Evolutionary conservation across 2,329 filamentous ascomycete genomes (phyloP), one percentile per base, ranked within the genome.

Genomic region (Sporothrix phasma): DNA sequence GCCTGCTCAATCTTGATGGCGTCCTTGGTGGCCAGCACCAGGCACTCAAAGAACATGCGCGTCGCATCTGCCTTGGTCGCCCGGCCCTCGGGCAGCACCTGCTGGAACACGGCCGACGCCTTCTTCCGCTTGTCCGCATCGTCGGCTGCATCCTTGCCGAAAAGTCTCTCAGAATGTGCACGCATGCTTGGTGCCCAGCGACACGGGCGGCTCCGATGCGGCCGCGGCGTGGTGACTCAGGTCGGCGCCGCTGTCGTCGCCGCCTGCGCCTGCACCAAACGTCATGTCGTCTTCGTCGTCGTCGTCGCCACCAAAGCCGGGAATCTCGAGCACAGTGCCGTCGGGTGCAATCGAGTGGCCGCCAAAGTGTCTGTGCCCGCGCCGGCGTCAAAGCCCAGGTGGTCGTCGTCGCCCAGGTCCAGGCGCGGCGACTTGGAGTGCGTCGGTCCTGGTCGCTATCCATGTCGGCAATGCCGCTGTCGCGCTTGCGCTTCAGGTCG

Each of bases 31-130:
- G 93, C 94, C 54, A 99, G 82, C 3, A 99, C 94, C 26, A 99
- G 81, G 63, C 94, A 88, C 77, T 99, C 94, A 71, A 99, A 99
- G 79, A 99, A 99, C 92, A 99, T 97, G 81, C 97, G 97, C 49
- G 94, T 99, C 0, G 94, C 94, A 71, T 97, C 94, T 8, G 89
- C 88, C 75, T 90, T 90, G 69, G 84, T 91, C 0, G 93, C 93
- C 66, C 83, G 84, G 68, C 81, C 78, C 76, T 96, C 90, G 0
- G 94, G 94, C 39, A 97, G 82, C 56, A 99, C 82, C 65, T 96
- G 89, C 71, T 97, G 93, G 80, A 99, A 97, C 3, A 95, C 81
- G 3, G 96, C 91, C 13, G 85, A 85, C 26, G 81, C 83, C 74
- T 88, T 88, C 74, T 88, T 88, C 71, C 92, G 86, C 76, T 89